A percentile compares a stretch with the other conserved stretches of the same genome.
Conservation (phyloP, 352 stramenopile species). For the Peronospora destructor region DNA sequence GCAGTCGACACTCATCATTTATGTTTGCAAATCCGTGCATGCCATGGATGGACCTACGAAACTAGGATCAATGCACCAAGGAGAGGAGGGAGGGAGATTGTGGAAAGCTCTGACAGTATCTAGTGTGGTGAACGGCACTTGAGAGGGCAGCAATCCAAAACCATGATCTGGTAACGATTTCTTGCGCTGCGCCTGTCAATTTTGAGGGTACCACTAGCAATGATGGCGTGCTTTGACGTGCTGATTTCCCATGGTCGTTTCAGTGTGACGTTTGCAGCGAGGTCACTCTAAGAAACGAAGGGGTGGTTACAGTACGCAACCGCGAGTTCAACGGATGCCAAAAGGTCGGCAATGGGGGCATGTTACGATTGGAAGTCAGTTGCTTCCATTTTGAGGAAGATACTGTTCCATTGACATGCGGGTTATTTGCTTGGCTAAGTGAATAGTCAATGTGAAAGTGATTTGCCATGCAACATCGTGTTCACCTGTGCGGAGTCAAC, state of each 20-base stretch:
- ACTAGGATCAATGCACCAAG: too few species aligned
- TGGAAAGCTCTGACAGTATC: too few species aligned
- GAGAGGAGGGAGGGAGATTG: too few species aligned
- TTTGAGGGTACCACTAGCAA: conserved; percentile 8
- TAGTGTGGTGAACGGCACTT: not conserved
- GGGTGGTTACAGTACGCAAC: not conserved
- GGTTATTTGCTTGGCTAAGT: not conserved
- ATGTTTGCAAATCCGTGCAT: not conserved
- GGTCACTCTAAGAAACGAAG: not conserved
- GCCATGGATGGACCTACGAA: not conserved
- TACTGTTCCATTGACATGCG: not conserved
- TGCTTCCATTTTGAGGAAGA: not conserved
- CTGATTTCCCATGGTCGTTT: conserved; percentile 9
- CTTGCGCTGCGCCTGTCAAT: conserved; percentile 17
- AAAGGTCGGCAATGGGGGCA: not conserved
- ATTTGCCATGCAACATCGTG: conserved; percentile 4
- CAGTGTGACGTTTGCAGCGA: conserved; percentile 11
- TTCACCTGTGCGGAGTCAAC: not conserved
- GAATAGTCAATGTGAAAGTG: conserved; percentile 2
- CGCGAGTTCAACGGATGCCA: not conserved
- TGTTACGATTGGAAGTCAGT: not conserved
- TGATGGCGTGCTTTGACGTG: conserved; percentile 2
- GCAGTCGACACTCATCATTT: conserved; percentile 2
- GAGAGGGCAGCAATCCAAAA: not conserved
- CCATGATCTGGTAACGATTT: conserved; percentile 3